These are phyloP conservation scores for Piloderma croceum DNA, from an alignment of 768 basidiomycete genomes.

Conservation along the genomic window DNA sequence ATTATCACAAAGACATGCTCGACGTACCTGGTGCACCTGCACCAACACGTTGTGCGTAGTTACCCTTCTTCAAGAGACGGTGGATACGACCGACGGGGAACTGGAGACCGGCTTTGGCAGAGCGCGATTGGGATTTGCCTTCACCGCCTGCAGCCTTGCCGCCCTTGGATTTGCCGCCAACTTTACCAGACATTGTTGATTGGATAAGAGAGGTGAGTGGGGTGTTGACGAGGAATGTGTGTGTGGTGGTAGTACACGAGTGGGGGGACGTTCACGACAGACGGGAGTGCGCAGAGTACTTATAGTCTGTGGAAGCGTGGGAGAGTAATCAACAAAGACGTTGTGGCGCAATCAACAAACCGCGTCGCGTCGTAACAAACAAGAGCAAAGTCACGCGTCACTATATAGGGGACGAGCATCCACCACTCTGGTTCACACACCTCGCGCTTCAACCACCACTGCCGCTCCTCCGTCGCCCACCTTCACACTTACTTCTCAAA, in stretches of 20 bases:
- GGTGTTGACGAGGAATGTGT: too few relatives aligned
- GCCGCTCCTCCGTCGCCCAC: background rate
- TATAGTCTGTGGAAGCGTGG: background rate
- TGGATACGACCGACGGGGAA: conserved; percentile 94
- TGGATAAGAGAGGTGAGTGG: background rate
- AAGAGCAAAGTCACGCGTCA: too few relatives aligned
- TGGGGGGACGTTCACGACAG: too few relatives aligned
- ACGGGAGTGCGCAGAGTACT: too few relatives aligned
- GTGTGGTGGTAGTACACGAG: too few relatives aligned
- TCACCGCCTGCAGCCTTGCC: conserved; percentile 52
- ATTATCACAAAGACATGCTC: background rate
- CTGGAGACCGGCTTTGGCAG: conserved; percentile 72
- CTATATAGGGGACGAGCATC: too few relatives aligned
- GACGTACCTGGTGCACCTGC: conserved; percentile 75
- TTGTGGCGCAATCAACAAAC: background rate
- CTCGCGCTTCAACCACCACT: background rate
- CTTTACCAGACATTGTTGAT: conserved; percentile 27
- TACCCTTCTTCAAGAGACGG: conserved; percentile 80
- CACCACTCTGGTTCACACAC: too few relatives aligned
- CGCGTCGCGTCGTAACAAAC: background rate
- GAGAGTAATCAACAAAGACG: background rate
- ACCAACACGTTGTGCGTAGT: conserved; percentile 84
- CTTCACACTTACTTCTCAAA: background rate
- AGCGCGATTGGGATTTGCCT: conserved; percentile 60
- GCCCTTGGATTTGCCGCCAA: conserved; percentile 60